phyloP scores from a whole-genome alignment of 176 grass and related monocot species.

The Secale cereale region DNA sequence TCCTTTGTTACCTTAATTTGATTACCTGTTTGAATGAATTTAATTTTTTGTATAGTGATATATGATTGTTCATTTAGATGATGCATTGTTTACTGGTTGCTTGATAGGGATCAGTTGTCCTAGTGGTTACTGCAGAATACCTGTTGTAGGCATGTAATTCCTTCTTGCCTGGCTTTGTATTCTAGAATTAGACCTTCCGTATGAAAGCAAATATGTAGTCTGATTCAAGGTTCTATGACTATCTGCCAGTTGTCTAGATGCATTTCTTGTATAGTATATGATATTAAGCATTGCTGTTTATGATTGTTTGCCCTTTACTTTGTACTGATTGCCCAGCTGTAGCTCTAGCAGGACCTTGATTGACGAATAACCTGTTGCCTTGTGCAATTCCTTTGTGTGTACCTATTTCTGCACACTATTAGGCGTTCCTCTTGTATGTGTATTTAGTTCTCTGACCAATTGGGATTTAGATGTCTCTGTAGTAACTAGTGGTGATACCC shows the following conservation, averaged over 20 bases:
- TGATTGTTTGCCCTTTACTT: too few relatives aligned
- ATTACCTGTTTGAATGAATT: background rate
- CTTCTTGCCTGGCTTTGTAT: background rate
- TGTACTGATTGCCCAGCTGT: too few relatives aligned
- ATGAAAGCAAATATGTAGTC: background rate
- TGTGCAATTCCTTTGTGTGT: too few relatives aligned
- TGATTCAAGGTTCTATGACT: background rate
- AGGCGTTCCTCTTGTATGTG: fast-evolving
- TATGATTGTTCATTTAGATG: too few relatives aligned
- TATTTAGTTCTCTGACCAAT: too few relatives aligned
- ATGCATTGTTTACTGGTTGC: background rate
- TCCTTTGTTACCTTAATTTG: background rate
- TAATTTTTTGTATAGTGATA: background rate
- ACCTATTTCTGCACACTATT: too few relatives aligned
- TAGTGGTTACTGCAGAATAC: background rate
- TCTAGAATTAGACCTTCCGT: background rate
- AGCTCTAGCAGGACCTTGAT: too few relatives aligned
- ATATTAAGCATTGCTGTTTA: too few relatives aligned
- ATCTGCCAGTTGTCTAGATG: background rate
- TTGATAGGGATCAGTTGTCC: background rate
- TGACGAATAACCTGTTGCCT: too few relatives aligned
- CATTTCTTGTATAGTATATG: too few relatives aligned
- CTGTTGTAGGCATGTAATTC: background rate
- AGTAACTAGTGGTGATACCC: too few relatives aligned
- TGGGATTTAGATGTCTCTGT: too few relatives aligned